These are phyloP conservation scores for Didymella segeticola DNA, from an alignment of 2,329 filamentous ascomycete genomes.

Conservation along the genomic window DNA sequence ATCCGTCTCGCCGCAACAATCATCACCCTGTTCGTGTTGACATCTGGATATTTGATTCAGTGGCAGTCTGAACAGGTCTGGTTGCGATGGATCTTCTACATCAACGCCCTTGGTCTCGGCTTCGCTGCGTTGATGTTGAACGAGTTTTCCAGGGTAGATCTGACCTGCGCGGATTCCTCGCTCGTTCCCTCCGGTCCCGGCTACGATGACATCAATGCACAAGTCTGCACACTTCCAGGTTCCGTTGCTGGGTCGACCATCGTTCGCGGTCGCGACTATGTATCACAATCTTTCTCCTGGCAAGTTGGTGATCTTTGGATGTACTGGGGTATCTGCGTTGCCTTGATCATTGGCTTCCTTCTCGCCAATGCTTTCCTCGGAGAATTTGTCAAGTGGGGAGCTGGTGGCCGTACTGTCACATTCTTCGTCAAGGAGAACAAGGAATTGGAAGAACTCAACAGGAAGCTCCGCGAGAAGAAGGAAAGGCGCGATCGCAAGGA, in stretches of 20 bases:
- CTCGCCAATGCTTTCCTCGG: slow-evolving; percentile 75
- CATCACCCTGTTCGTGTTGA: slow-evolving; percentile 82
- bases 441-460: slow-evolving; percentile 71
- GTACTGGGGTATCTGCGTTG: slow-evolving; percentile 68
- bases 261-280: slow-evolving; percentile 73
- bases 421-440: slow-evolving; percentile 75
- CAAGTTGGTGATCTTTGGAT: slow-evolving; percentile 74
- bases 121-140: slow-evolving; percentile 86
- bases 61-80: slow-evolving; percentile 77
- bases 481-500: slow-evolving; percentile 59
- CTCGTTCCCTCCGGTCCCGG: slow-evolving; percentile 74
- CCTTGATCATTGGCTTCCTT: slow-evolving; percentile 78
- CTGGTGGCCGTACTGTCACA: slow-evolving; percentile 80
- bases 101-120: slow-evolving; percentile 77
- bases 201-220: slow-evolving; percentile 74
- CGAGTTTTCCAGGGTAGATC: slow-evolving; percentile 73
- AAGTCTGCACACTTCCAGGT: slow-evolving; percentile 82
- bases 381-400: slow-evolving; percentile 78
- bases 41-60: slow-evolving; percentile 83
- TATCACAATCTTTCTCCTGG: slow-evolving; percentile 73
- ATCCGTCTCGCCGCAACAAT: slow-evolving; percentile 79
- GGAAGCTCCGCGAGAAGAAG: slow-evolving; percentile 65
- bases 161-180: slow-evolving; percentile 72
- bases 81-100: slow-evolving; percentile 83
- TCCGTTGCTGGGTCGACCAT: slow-evolving; percentile 68